Evolutionary conservation across 768 basidiomycete species (phyloP), one percentile per base, ranked within the genome.

Genomic region (Lepiota brunneoincarnata): DNA sequence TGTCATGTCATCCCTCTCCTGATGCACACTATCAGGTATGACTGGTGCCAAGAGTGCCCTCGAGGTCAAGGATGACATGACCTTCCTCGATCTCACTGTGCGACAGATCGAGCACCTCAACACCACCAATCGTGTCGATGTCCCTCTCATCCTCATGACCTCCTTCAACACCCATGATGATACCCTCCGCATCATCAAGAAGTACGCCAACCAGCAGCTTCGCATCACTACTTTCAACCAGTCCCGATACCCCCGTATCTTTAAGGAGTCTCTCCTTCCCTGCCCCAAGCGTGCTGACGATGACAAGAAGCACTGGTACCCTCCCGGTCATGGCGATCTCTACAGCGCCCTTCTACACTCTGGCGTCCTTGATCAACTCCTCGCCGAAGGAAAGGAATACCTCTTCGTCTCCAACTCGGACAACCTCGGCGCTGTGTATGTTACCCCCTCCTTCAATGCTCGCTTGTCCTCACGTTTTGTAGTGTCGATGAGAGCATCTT

Each of bases 141-240:
- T 96, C 41, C 94, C 93, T n/a, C 88, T 97, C 70, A 89, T 97
- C 74, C 84, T 98, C 66, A 96, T 97, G 96, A 97, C 94, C 66
- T 96, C 93, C 52, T 98, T 98, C 81, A 96, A 96, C 79, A 98
- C 95, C 17, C 91, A 94, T 69, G 92, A 97, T 35, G 94, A 98
- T 70, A 96, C 95, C 46, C 84, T 91, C 58, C 89, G 91, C 61
- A 92, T 97, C 79, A 93, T 95, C 73, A 93, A 97, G 72, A 97
- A 96, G 75, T 97, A 97, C 70, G 85, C 87, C 47, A 91, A 93
- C 75, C 93, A 95, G 75, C 91, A 94, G 66, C 82, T 97, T 66
- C 89, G 91, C 69, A 93, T 96, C 72, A 86, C 87, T 49, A 87
- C 85, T 55, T 94, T 95, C 79, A 92, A 91, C 71, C 95, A 97